Evolutionary conservation across 805 yeast genomes (phyloP).

Genomic region (Candida nitratophila): DNA sequence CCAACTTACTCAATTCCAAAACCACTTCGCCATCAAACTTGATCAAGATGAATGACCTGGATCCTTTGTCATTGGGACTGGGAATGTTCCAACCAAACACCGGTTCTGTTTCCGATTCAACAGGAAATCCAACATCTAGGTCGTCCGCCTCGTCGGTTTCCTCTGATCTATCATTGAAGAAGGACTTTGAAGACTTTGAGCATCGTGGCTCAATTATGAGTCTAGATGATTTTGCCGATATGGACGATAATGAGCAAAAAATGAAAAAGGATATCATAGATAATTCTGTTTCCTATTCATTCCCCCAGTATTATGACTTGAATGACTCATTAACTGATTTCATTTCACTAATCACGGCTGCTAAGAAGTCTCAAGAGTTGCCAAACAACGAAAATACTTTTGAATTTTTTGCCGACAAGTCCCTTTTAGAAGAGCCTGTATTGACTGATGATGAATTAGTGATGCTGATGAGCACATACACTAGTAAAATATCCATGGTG

Average conservation of each 20-base stretch:
- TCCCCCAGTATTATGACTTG: conserved; percentile 20
- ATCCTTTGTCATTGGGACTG: not conserved
- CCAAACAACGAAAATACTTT: conserved; percentile 20
- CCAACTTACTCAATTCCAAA: not conserved
- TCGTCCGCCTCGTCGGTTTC: conserved; percentile 12
- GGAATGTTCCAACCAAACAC: not conserved
- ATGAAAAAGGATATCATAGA: conserved; percentile 2
- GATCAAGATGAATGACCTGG: not conserved
- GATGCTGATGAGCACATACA: conserved; percentile 24
- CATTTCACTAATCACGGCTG: conserved; percentile 27
- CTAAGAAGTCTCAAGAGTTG: conserved; percentile 1
- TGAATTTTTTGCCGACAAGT: conserved; percentile 20
- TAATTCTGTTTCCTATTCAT: conserved; percentile 1
- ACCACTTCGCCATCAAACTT: not conserved
- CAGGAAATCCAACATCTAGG: not conserved
- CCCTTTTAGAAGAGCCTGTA: conserved; percentile 13
- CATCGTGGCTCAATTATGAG: conserved; percentile 14
- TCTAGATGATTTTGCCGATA: conserved; percentile 4
- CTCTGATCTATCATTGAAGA: conserved; percentile 13
- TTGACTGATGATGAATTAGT: conserved; percentile 27
- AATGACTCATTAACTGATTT: conserved; percentile 30
- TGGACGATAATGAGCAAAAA: not conserved
- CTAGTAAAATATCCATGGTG: conserved; percentile 30
- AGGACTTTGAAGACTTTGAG: conserved; percentile 16
- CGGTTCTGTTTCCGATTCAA: not conserved